Evolutionary conservation across 1,139 yeast species (phyloP).

Genomic region (Sugiyamaella xylanicola): DNA sequence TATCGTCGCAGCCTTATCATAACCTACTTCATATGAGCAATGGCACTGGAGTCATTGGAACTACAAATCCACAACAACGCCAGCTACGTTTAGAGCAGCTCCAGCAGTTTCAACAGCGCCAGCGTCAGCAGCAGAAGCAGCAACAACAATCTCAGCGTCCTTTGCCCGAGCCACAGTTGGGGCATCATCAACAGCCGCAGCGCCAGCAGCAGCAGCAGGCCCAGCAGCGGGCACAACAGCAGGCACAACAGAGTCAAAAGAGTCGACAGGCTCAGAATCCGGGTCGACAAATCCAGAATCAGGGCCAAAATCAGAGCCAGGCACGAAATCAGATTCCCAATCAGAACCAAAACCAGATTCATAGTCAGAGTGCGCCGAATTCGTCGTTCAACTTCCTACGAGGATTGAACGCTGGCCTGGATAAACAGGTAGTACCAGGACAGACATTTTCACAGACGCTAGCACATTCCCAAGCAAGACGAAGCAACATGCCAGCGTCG

Average conservation of each 20-base stretch:
- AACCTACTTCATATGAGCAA: conserved; percentile 16
- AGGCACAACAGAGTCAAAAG: background rate
- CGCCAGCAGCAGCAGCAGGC: background rate
- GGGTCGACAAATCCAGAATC: background rate
- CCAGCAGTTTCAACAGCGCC: conserved; percentile 1
- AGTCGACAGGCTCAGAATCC: background rate
- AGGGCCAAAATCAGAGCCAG: background rate
- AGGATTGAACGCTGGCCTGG: background rate
- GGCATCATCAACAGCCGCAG: conserved; percentile 7
- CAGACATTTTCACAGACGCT: background rate
- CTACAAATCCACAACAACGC: conserved; percentile 1
- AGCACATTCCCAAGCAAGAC: background rate
- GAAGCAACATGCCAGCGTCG: conserved; percentile 28
- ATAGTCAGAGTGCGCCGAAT: background rate
- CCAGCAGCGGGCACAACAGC: background rate
- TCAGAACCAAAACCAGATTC: background rate
- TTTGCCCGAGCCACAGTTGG: no score
- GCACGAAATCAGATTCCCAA: background rate
- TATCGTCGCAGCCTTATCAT: conserved; percentile 14
- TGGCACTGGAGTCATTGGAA: background rate
- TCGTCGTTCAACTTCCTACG: background rate
- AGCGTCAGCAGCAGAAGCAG: background rate
- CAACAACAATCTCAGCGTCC: background rate
- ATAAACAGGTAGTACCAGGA: background rate
- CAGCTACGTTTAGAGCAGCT: conserved; percentile 5